These are phyloP conservation scores for Aphanomyces astaci DNA, from an alignment of 352 stramenopile species.

Conservation along the genomic window DNA sequence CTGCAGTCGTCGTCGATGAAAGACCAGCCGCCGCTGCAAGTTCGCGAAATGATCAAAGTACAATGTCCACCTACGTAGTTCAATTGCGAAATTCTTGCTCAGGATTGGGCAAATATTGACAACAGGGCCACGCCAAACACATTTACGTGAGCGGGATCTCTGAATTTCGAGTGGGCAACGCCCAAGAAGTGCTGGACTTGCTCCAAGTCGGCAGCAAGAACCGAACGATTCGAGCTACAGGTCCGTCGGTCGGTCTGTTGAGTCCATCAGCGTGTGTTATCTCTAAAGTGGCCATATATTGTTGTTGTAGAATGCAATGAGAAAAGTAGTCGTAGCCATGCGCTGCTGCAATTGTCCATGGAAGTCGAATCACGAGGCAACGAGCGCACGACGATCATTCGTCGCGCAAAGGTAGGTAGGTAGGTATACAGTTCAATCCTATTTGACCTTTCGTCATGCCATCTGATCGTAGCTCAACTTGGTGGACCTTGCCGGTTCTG, in stretches of 20 bases:
- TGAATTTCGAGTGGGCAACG: conserved; percentile 76
- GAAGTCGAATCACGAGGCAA: conserved; percentile 68
- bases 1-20: conserved; percentile 36
- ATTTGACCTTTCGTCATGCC: background rate
- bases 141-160: conserved; percentile 88
- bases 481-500: conserved; percentile 86
- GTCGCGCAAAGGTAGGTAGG: conserved; percentile 39
- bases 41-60: conserved; percentile 36
- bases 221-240: conserved; percentile 80
- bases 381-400: conserved; percentile 62
- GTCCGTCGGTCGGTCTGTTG: background rate
- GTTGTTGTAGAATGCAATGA: conserved; percentile 52
- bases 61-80: too few relatives aligned
- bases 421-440: background rate
- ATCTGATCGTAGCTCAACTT: conserved; percentile 90
- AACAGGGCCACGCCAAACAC: conserved; percentile 64
- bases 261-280: background rate
- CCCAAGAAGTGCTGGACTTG: conserved; percentile 73
- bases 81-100: conserved; percentile 40
- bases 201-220: conserved; percentile 70
- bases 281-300: background rate
- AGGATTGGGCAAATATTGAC: conserved; percentile 49
- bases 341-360: conserved; percentile 72
- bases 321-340: conserved; percentile 79
- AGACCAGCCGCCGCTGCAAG: conserved; percentile 20